Evolutionary conservation across 345 rosid species (phyloP), one percentile per base, ranked within the genome.

Genomic region (Triadica sebifera): DNA sequence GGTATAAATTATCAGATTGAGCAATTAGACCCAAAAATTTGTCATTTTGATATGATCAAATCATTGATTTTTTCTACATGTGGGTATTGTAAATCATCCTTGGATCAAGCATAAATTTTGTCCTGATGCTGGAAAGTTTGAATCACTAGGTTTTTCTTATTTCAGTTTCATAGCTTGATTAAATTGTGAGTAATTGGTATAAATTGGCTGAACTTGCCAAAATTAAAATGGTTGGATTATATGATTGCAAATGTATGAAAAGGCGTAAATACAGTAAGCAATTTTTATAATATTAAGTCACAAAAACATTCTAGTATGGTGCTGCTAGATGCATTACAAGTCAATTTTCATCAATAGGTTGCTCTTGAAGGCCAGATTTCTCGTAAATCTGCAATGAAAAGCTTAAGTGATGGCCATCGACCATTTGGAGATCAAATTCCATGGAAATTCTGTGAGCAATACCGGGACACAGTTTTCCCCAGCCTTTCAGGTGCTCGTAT

Each of bases 391-490:
- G 96, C 89, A 24, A 73, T 87, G 45, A 80, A 80, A 84, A 93
- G 93, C 86, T 86, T 93, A 75, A 80, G 86, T 7, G 91, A 79
- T 71, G 98, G 93, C 46, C 92, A 90, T 86, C 91, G 86, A 75
- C 99, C 99, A 10, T 87, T 53, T 85, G 99, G 99, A 71, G 99
- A 95, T 83, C 98, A 93, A 78, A 91, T 95, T 71, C 98, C 99
- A 38, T 95, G 99, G 99, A 95, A 95, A 80, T 93, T 95, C 79
- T 90, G 87, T 80, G 94, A 95, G 84, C 92, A 91, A 72, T 95
- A 89, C 62, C 86, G 88, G 71, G 94, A 95, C 62, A 74, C 87
- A 22, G 93, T 76, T 65, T 95, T 95, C 75, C 99, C 99, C 69
- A 82, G 84, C 67, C 90, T 95, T 74, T 95, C 99, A 34, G 99